Percentiles rank a stretch among this genome's conserved stretches.
phyloP scores from a whole-genome alignment of 345 rosid genomes.

The Brassica napus region DNA sequence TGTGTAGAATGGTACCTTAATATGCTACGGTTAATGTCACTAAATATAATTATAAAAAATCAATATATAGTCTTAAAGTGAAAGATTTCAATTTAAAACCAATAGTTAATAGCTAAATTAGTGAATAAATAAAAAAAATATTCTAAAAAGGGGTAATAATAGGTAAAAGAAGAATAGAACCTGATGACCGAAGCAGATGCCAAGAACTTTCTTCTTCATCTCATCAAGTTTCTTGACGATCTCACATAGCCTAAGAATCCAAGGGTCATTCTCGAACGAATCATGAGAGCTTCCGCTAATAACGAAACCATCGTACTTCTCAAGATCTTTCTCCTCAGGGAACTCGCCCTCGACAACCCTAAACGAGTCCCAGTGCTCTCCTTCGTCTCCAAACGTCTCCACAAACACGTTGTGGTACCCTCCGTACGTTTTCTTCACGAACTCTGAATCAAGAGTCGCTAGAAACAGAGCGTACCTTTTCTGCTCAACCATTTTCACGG shows the following conservation, averaged over 20 bases:
- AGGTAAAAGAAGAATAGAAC: slow-evolving; percentile 36
- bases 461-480: slow-evolving; percentile 60
- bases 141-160: not conserved
- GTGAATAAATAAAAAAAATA: not conserved
- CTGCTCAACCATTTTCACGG: slow-evolving; percentile 34
- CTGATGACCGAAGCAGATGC: slow-evolving; percentile 98
- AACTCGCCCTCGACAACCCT: slow-evolving; percentile 81
- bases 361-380: slow-evolving; percentile 78
- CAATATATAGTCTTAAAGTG: not conserved
- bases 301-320: slow-evolving; percentile 73
- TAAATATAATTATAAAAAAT: too few species aligned
- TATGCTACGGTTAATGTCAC: not conserved
- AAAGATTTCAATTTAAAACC: not conserved
- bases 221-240: slow-evolving; percentile 63
- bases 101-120: not conserved
- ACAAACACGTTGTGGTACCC: slow-evolving; percentile 83
- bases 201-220: slow-evolving; percentile 80
- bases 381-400: slow-evolving; percentile 69
- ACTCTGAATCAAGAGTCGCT: slow-evolving; percentile 78
- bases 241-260: slow-evolving; percentile 77
- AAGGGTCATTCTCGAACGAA: slow-evolving; percentile 67
- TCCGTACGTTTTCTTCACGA: slow-evolving; percentile 65
- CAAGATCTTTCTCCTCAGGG: slow-evolving; percentile 62
- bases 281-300: slow-evolving; percentile 83
- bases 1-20: not conserved